Base-by-base conservation (phyloP, 129 eudicot species). In the Ambrosia artemisiifolia region DNA sequence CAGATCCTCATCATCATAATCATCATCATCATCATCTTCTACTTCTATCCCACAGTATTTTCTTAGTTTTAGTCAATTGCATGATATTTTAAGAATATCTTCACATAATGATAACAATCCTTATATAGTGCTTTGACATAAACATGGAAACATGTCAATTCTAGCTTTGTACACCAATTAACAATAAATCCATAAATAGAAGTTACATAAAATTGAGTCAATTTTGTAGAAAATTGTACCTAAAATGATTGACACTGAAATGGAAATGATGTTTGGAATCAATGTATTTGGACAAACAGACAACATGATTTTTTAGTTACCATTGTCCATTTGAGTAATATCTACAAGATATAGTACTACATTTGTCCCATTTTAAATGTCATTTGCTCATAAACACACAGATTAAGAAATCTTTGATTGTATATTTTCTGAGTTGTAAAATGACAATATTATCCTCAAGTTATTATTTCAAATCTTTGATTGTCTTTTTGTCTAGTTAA, bases 131-230 rank as follows among this genome's bases (percentile, higher is more conserved):
- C 4, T 32, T 60, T 60, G 40, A 38, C 11, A 60, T 60, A 60
- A 59, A 61, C 70, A 69, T 46, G 19, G 69, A 11, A 59, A 69
- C 13, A 47, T 2, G 59, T 69, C 20, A 57, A 33, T 57, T 76
- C 75, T 57, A 67, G 67, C 74, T 43, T 75, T 4, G 2, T 5
- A 55, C 6, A 30, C 63, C 47, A 34, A 16, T 50, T 51, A 54
- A 32, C 35, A 50, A 69, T 16, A 35, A 46, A 35, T 70, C 51
- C 40, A 19, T 54, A 32, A 53, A 53, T 13, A 48, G 63, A 13
- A 73, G 16, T 34, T 8, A 48, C 47, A 42, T 33, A 48, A 57
- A 57, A 28, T 57, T 3, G 11, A 4, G 38, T 57, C 5, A 57
- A 57, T 57, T 24, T 11, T 57, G 7, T 40, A 6, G 1, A 40